These are phyloP conservation scores for Crucibulum laeve DNA, from an alignment of 768 basidiomycete genomes.

Conservation along the genomic window DNA sequence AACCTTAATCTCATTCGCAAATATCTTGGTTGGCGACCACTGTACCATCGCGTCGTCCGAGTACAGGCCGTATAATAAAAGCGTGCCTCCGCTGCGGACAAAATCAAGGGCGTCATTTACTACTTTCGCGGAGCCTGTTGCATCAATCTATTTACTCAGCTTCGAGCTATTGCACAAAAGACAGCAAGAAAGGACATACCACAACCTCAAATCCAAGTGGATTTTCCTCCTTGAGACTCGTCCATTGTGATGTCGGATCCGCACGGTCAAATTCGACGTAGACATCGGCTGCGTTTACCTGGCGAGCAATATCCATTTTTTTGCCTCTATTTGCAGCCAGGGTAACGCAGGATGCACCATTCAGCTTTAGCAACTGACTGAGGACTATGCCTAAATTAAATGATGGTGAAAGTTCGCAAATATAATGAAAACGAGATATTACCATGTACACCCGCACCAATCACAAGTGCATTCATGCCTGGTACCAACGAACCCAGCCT, in stretches of 20 bases:
- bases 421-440: too few relatives aligned
- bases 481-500: slow-evolving; percentile 77
- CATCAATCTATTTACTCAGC: slow-evolving; percentile 24
- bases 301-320: slow-evolving; percentile 83
- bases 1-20: slow-evolving; percentile 55
- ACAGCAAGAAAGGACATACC: slow-evolving; percentile 15
- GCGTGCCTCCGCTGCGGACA: slow-evolving; percentile 77
- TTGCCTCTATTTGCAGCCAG: slow-evolving; percentile 88
- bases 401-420: too few relatives aligned
- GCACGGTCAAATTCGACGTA: slow-evolving; percentile 82
- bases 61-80: slow-evolving; percentile 91
- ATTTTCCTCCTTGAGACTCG: slow-evolving; percentile 71
- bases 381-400: slow-evolving; percentile 81
- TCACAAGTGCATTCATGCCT: slow-evolving; percentile 80
- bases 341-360: slow-evolving; percentile 77
- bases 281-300: slow-evolving; percentile 76
- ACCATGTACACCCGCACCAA: slow-evolving; percentile 83
- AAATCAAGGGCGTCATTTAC: slow-evolving; percentile 90
- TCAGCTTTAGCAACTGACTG: slow-evolving; percentile 81
- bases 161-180: background rate
- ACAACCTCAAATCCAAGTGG: slow-evolving; percentile 92
- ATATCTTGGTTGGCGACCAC: slow-evolving; percentile 88
- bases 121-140: slow-evolving; percentile 77
- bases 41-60: slow-evolving; percentile 79
- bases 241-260: slow-evolving; percentile 76